Conservation (phyloP, 306 rosid genomes). For the Lupinus albus region DNA sequence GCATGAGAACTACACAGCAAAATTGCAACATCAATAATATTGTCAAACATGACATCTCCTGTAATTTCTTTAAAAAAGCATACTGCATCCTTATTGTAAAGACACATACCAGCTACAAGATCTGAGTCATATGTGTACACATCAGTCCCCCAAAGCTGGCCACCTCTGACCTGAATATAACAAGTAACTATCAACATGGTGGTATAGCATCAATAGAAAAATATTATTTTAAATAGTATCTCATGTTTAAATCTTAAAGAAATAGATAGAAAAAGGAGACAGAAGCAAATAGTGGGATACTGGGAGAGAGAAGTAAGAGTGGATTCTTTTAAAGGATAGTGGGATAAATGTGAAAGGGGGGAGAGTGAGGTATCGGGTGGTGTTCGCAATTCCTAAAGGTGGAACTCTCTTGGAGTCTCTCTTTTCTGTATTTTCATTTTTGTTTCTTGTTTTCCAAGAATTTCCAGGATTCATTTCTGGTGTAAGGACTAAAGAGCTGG, state of each 20-base stretch:
- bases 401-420: neutral
- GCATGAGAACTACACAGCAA: slow-evolving; percentile 86
- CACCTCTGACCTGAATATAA: slow-evolving; percentile 86
- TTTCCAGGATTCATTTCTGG: too few relatives aligned
- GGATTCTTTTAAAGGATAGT: neutral
- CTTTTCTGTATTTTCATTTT: too few relatives aligned
- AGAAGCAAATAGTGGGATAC: neutral
- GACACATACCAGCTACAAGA: slow-evolving; percentile 84
- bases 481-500: neutral
- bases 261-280: slow-evolving; percentile 6
- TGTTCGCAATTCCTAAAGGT: neutral
- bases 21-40: slow-evolving; percentile 38
- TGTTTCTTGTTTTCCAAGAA: too few relatives aligned
- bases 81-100: slow-evolving; percentile 15
- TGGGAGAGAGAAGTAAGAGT: neutral
- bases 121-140: slow-evolving; percentile 93
- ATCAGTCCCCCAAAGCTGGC: slow-evolving; percentile 99
- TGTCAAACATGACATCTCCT: slow-evolving; percentile 22
- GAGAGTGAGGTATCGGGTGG: neutral
- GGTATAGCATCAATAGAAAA: slow-evolving; percentile 10
- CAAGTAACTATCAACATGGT: slow-evolving; percentile 40
- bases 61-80: slow-evolving; percentile 10
- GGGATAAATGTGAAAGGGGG: neutral
- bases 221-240: slow-evolving; percentile 4
- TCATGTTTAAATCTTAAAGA: neutral